These are phyloP conservation scores for Komagataella pastoris DNA, from an alignment of 805 yeast species.

Conservation along the genomic window DNA sequence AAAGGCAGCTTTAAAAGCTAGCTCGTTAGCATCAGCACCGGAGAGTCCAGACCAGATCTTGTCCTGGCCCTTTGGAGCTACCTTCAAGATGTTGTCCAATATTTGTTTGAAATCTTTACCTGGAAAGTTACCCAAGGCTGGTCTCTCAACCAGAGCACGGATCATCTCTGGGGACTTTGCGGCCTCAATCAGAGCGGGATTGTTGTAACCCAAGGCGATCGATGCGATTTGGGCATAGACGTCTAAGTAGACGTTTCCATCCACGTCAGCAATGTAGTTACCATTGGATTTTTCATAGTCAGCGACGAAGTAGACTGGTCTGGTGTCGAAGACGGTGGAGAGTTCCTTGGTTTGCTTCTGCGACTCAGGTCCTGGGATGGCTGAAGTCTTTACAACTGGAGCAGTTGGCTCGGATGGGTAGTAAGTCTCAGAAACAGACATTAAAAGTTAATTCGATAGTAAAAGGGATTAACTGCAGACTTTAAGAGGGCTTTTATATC, in stretches of 20 bases:
- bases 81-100: conserved; percentile 36
- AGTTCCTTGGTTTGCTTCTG: conserved; percentile 23
- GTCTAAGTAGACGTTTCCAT: conserved; percentile 48
- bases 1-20: conserved; percentile 61
- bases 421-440: conserved; percentile 15
- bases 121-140: conserved; percentile 57
- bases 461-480: neutral
- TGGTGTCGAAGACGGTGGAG: conserved; percentile 39
- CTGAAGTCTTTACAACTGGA: conserved; percentile 27
- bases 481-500: neutral
- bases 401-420: conserved; percentile 35
- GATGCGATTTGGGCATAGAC: conserved; percentile 65
- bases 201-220: conserved; percentile 59
- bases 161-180: conserved; percentile 50
- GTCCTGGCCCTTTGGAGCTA: conserved; percentile 50
- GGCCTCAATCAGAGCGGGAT: conserved; percentile 44
- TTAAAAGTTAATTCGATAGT: conserved; percentile 1
- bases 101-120: conserved; percentile 37
- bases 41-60: conserved; percentile 54
- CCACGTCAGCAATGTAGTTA: conserved; percentile 54
- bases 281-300: conserved; percentile 53
- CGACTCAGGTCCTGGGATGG: conserved; percentile 35
- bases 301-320: conserved; percentile 50
- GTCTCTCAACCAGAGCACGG: conserved; percentile 52
- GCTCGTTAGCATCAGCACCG: conserved; percentile 61